Evolutionary conservation across 192 early-diverging fungal genomes (phyloP), one percentile per base, ranked within the genome.

Genomic region (Coemansia sp.): DNA sequence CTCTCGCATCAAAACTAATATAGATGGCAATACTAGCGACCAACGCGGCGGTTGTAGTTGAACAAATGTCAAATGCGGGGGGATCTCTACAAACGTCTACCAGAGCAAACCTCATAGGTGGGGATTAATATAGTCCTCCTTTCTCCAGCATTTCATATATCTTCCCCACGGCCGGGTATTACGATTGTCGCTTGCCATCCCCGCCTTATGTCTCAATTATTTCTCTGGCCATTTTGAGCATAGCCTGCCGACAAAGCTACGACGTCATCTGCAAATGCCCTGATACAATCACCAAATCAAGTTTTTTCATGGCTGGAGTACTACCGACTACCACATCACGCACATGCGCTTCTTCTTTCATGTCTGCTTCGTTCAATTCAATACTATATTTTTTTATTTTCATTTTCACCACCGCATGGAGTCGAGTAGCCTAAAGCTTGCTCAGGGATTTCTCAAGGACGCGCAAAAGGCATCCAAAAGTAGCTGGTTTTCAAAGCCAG

Each of bases 391-490:
- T 46, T 46, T 44, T 17, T 1, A 41, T 14, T 3, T 55, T 15
- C 27, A 15, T 25, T 29, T 29, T 55, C 11, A 10, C 51, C 51
- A 3, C 25, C 51, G 31, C 21, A 78, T 77, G 71, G 67, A 66
- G 31, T 68, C 67, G 21, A 73, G 64, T 23, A 82, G 74, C 37
- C 29, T 82, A 29, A 73, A 68, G 44, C 68, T 82, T 2, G 80
- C 80, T 4, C 63, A 77, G 42, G 69, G 61, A 44, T 72, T 66
- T 36, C 64, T 50, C n/a, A 83, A 77, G 48, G 73, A 83, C 46
- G 80, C 80, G n/a, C 69, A 77, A 42, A 77, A 77, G 72, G 80
- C 80, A 23, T 64, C 75, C 32, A 83, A 83, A 53, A 59, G 80
- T 60, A 51, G 80, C 37, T 75, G 72, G 69, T 70, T 82, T 31